A percentile compares a stretch with the other conserved stretches of the same genome.
Evolutionary conservation across 192 early-diverging fungal species (phyloP).

Genomic region (Coemansia sp.): DNA sequence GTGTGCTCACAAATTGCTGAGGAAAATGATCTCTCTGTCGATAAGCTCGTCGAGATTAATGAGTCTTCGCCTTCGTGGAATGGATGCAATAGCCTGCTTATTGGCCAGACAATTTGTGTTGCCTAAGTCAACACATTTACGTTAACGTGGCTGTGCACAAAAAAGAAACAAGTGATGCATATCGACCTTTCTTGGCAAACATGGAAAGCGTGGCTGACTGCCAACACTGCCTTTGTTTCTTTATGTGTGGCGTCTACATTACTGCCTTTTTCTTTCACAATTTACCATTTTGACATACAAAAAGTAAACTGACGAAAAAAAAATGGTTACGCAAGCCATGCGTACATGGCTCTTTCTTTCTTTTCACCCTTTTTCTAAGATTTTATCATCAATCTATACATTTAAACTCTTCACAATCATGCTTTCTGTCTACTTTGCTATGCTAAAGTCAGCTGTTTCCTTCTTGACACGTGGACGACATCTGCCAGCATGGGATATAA

Average conservation of each 20-base stretch:
- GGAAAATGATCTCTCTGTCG: conserved; percentile 16
- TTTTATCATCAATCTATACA: not conserved
- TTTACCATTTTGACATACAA: no score
- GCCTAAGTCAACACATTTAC: not conserved
- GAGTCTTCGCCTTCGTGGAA: conserved; percentile 15
- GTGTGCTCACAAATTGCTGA: conserved; percentile 38
- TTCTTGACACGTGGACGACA: conserved; percentile 20
- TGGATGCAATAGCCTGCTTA: conserved; percentile 28
- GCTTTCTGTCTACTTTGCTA: conserved; percentile 10
- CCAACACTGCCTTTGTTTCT: no score
- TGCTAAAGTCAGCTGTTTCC: conserved; percentile 9
- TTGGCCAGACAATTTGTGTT: conserved; percentile 38
- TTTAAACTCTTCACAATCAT: not conserved
- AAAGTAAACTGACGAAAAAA: not conserved
- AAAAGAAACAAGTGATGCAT: not conserved
- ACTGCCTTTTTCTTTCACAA: no score
- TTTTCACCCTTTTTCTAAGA: not conserved
- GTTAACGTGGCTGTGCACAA: not conserved
- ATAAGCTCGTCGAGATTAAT: conserved; percentile 25
- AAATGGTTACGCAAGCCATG: not conserved
- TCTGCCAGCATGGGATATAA: conserved; percentile 32
- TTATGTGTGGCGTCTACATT: no score
- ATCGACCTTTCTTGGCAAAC: no score
- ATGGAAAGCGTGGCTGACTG: no score
- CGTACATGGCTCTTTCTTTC: not conserved